Percentiles rank a stretch among this genome's conserved stretches.
Conservation (phyloP, 2,329 filamentous ascomycete genomes). For the Colletotrichum tamarilloi region DNA sequence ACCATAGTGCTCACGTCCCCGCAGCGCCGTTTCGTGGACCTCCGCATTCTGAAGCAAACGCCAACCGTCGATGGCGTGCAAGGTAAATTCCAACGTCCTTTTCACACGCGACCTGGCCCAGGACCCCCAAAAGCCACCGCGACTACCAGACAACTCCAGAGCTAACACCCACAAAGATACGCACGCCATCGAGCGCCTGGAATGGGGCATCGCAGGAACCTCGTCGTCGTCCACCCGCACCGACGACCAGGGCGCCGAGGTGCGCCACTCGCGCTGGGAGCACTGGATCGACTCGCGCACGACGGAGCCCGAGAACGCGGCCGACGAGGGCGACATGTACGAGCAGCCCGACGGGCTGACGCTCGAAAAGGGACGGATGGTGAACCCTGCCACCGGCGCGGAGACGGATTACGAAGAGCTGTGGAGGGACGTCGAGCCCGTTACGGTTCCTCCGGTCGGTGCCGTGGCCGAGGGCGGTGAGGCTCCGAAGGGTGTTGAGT, state of each 20-base stretch:
- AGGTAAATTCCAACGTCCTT: not conserved
- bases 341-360: slow-evolving; percentile 51
- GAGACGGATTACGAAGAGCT: slow-evolving; percentile 73
- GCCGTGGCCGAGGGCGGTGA: slow-evolving; percentile 25
- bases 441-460: slow-evolving; percentile 13
- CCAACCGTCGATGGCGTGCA: slow-evolving; percentile 31
- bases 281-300: slow-evolving; percentile 71
- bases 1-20: slow-evolving; percentile 74
- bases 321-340: slow-evolving; percentile 69
- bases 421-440: slow-evolving; percentile 63
- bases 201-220: slow-evolving; percentile 74
- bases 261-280: slow-evolving; percentile 58
- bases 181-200: slow-evolving; percentile 51
- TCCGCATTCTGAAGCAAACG: slow-evolving; percentile 59
- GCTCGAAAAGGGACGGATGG: slow-evolving; percentile 70
- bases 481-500: slow-evolving; percentile 35
- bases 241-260: slow-evolving; percentile 40
- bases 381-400: slow-evolving; percentile 64
- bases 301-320: slow-evolving; percentile 47
- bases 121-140: not conserved
- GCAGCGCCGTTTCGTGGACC: slow-evolving; percentile 67
- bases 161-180: slow-evolving; percentile 11
- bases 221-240: slow-evolving; percentile 51
- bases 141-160: not conserved
- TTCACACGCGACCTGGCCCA: not conserved